Evolutionary conservation across 192 early-diverging fungal species (phyloP), one percentile per base, ranked within the genome.

Genomic region (Backusella tarrabulga): DNA sequence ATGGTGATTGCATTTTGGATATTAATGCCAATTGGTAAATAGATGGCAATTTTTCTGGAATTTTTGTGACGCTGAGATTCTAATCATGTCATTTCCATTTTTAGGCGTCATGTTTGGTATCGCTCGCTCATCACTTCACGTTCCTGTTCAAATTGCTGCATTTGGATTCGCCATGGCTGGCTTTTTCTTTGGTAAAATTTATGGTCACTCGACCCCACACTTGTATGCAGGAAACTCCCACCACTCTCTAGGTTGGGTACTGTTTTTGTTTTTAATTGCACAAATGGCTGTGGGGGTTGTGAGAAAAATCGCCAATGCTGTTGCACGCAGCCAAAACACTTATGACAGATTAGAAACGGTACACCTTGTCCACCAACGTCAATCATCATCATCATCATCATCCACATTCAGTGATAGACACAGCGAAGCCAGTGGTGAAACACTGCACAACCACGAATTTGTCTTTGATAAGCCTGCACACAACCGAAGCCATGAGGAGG

Each of bases 1-100:
- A 83, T 83, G 81, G 72, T 83, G 29, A 40, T 83, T 38, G 77
- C 74, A 14, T 83, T 83, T 74, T 79, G 77, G 81, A 76, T 83
- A 40, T 42, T 83, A 6, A 75, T 83, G 73, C 81, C 81, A 34
- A 83, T 83, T 29, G 81, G 81, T 83, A 79, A 82, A 68, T 23
- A 26, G 4, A 1, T 7, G 14, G 32, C 32, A 32, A 32, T 56
- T 68, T 68, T 44, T 9, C 38, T 21, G 5, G 2, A 42, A 32
- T 15, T 42, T 72, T 9, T 71, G 68, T 38, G 36, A 4, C 5
- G 32, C 34, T 50, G 29, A 29, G 26, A 38, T 29, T 32, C 0
- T 46, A 71, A 66, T 12, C 0, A 26, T n/a, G n/a, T 26, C 8
- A 60, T 11, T 14, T 14, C 12, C 7, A 63, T 68, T 29, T 29